Evolutionary conservation across 192 early-diverging fungal genomes (phyloP), one percentile per base, ranked within the genome.

Genomic region (Nowakowskiella sp.): DNA sequence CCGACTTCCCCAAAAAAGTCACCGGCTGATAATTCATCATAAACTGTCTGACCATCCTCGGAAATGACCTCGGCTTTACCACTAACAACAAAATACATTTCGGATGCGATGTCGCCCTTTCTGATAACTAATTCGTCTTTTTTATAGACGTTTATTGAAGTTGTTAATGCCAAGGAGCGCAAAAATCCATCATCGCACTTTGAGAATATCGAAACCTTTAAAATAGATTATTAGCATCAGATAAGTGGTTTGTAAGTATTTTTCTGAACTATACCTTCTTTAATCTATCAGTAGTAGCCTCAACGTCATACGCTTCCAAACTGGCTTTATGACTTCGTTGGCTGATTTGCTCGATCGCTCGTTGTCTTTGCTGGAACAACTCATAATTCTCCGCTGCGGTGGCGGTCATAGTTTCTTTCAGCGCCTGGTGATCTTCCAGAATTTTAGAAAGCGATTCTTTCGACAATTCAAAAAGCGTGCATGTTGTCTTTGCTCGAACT

Each of bases 1-100:
- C 76, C 76, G 21, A 79, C 60, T 71, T 79, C 77, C 16, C 77
- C 77, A 61, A 79, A 79, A 46, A 77, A 79, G 6, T 60, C 76
- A 16, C 77, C 77, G 23, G 58, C 58, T 31, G 58, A 23, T 7
- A 79, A 61, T 9, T 31, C 23, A 39, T 79, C 77, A 57, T 74
- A 76, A n/a, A 76, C 62, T 22, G 49, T 51, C 6, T 7, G 22
- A 2, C 62, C 61, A 46, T 80, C 68, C 1, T 80, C 77, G 8
- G 73, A 64, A 4, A 80, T 62, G 6, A 79, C 69, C 53, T 80
- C 66, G 16, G 72, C 76, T 28, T 13, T 32, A 13, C 76, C 76
- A 21, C 53, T 42, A 9, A 79, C 73, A 36, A 78, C 60, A 45
- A 78, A 76, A 54, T 58, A 77, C 74, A 78, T 78, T 31, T 73